Base-by-base conservation (phyloP, 208 protist genomes). In the Trypanosoma theileri region DNA sequence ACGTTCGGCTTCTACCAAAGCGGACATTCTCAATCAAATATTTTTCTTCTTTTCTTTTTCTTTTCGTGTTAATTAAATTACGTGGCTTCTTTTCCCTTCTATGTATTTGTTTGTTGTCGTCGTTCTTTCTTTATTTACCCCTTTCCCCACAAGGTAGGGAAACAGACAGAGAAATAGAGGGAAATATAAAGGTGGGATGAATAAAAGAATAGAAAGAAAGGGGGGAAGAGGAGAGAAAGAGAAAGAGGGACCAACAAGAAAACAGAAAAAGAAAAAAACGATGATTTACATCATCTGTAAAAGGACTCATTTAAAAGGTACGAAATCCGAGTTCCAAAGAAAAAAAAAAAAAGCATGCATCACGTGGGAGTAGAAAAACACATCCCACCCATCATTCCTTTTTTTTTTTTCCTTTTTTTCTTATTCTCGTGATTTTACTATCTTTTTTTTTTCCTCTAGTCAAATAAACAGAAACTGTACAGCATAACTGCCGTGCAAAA, bases 1-100 rank as follows among this genome's bases (percentile, higher is more conserved):
- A 55, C 93, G 81, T 75, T 96, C 88, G 45, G 88, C 88, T 79
- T 94, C 88, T 14, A 80, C 80, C 13, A 84, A 82, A 0, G 84
- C 73, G 42, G 79, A 45, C 51, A 81, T 85, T 51, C 63, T 86
- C 13, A 77, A 35, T 35, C 28, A 35, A 35, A 35, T 82, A 76
- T 88, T 88, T 0, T 66, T 50, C 4, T 62, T 45, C 4, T 62
- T 13, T 41, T 45, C 3, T 50, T 61, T 60, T 59, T 13, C 59
- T 24, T 35, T 50, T 48, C 13, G 2, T 7, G 26, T 60, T 24
- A 40, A 26, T 62, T 67, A 59, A 62, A 11, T 24, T 54, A 62
- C 65, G 53, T 9, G 46, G 51, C 19, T 22, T 24, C 31, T 16
- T 19, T 53, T 19, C 24, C 24, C 45, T 35, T 35, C 28, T 35